Percentiles rank a stretch among this genome's conserved stretches.
These are phyloP conservation scores for Candida ipomoeae DNA, from an alignment of 805 yeast genomes.

Conservation along the genomic window DNA sequence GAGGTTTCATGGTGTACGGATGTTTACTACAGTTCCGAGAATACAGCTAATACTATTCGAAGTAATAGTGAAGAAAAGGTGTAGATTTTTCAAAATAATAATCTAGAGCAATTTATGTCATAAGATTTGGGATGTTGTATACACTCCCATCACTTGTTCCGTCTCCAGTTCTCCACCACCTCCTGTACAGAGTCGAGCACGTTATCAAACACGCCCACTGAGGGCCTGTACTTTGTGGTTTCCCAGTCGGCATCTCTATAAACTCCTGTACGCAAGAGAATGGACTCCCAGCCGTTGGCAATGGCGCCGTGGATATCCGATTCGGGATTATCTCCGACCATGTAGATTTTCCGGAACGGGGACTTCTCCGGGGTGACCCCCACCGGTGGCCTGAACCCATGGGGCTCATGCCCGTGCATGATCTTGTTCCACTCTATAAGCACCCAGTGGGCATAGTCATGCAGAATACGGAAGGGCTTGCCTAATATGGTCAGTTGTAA, in stretches of 20 bases:
- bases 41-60: no score
- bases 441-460: conserved; percentile 76
- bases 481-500: conserved; percentile 65
- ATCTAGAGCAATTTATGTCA: no score
- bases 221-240: conserved; percentile 38
- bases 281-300: conserved; percentile 81
- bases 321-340: conserved; percentile 97
- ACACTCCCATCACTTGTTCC: neutral
- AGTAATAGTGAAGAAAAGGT: no score
- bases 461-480: conserved; percentile 75
- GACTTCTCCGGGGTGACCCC: conserved; percentile 32
- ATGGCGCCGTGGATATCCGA: conserved; percentile 90
- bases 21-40: no score
- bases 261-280: conserved; percentile 86
- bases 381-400: conserved; percentile 37
- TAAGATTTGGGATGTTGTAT: neutral
- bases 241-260: conserved; percentile 57
- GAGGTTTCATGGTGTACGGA: no score
- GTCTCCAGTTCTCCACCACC: conserved; percentile 11
- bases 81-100: no score
- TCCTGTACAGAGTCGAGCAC: conserved; percentile 43
- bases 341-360: conserved; percentile 60
- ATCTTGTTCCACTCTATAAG: conserved; percentile 52
- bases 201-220: conserved; percentile 47
- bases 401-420: conserved; percentile 21